phyloP scores from a whole-genome alignment of 805 yeast species.

The Hanseniaspora thailandica region DNA sequence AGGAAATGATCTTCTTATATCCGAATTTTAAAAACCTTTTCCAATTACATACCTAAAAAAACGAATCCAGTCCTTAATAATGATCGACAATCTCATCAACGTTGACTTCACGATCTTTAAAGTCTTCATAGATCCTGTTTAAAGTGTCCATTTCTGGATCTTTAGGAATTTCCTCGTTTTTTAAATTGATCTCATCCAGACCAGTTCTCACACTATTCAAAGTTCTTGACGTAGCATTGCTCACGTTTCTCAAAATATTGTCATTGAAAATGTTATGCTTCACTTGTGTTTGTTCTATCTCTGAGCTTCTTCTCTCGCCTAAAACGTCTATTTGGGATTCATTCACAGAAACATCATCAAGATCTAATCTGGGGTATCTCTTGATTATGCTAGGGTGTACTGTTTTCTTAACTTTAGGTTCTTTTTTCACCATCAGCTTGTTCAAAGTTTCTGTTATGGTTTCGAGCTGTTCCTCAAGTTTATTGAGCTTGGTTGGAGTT shows the following conservation, averaged over 20 bases:
- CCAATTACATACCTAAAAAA: no score
- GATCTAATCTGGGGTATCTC: background rate
- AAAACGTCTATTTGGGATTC: conserved; percentile 9
- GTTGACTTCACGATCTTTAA: background rate
- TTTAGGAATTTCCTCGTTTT: background rate
- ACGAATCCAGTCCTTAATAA: background rate
- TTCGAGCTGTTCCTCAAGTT: background rate
- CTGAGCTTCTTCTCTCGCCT: background rate
- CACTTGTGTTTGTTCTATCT: background rate
- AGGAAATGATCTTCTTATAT: background rate
- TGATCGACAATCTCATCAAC: conserved; percentile 1
- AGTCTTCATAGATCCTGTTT: background rate
- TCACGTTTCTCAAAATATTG: background rate
- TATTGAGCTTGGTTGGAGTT: background rate
- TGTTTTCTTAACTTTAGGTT: background rate
- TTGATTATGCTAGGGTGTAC: background rate
- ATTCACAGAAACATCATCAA: conserved; percentile 7
- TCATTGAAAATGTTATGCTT: background rate
- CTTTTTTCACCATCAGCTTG: conserved; percentile 1
- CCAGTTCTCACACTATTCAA: conserved; percentile 1
- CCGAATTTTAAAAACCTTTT: no score
- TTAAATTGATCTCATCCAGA: background rate
- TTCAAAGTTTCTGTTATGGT: background rate
- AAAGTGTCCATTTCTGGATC: conserved; percentile 1
- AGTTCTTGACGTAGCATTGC: conserved; percentile 9